These are phyloP conservation scores for Backusella psychrophila DNA, from an alignment of 192 early-diverging fungal species.

Conservation along the genomic window DNA sequence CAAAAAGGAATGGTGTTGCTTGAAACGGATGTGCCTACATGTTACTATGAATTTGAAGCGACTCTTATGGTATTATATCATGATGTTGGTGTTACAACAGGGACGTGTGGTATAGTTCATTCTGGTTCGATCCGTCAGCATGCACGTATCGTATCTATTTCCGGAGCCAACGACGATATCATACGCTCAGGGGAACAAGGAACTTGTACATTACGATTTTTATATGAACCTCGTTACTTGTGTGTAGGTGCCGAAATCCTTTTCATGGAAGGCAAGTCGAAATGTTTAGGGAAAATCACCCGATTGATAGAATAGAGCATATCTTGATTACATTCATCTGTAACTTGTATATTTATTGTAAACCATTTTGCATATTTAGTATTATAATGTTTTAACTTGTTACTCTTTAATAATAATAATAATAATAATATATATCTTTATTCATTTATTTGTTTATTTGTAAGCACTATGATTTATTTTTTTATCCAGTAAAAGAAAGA, in stretches of 20 bases:
- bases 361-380: neutral
- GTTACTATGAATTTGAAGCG: constrained; percentile 62
- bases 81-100: constrained; percentile 41
- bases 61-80: constrained; percentile 63
- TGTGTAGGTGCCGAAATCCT: constrained; percentile 55
- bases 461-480: neutral
- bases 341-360: neutral
- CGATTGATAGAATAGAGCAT: constrained; percentile 20
- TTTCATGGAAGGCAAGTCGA: constrained; percentile 61
- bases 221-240: constrained; percentile 62
- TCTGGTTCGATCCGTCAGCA: constrained; percentile 59
- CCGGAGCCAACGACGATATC: neutral
- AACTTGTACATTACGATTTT: constrained; percentile 51
- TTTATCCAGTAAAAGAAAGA: neutral
- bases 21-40: constrained; percentile 38
- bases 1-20: constrained; percentile 58
- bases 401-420: neutral
- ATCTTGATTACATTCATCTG: neutral
- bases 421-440: too few species aligned
- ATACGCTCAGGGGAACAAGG: constrained; percentile 47
- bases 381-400: neutral
- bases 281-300: constrained; percentile 68
- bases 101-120: constrained; percentile 58
- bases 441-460: neutral
- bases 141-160: constrained; percentile 46